Percentiles rank a stretch among this genome's conserved stretches.
Conservation (phyloP, 768 basidiomycete genomes). For the Austroboletus eburneus region DNA sequence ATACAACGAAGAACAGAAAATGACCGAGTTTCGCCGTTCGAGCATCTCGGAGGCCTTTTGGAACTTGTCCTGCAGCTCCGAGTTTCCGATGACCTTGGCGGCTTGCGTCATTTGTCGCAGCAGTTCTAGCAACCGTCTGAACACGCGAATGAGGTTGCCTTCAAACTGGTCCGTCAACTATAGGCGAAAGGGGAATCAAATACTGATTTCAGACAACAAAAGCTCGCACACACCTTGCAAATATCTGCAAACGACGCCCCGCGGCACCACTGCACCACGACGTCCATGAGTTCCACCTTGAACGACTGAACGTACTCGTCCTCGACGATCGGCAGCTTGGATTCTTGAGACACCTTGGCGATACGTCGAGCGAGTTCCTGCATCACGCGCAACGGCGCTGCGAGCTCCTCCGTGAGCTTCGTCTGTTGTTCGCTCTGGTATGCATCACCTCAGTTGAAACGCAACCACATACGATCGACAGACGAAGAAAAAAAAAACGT, state of each 20-base stretch:
- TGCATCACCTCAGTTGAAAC: neutral
- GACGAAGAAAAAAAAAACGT: no score
- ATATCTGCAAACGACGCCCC: conserved; percentile 95
- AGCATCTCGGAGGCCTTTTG: conserved; percentile 89
- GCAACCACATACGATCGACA: neutral
- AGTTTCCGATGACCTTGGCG: conserved; percentile 95
- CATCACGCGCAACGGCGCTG: conserved; percentile 88
- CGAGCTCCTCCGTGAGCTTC: conserved; percentile 89
- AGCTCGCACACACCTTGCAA: conserved; percentile 63
- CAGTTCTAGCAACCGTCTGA: conserved; percentile 90
- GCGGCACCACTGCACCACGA: conserved; percentile 96
- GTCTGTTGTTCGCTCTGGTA: conserved; percentile 77
- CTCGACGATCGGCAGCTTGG: conserved; percentile 83
- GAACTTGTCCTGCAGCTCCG: conserved; percentile 91
- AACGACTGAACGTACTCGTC: conserved; percentile 95
- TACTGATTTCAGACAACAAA: neutral
- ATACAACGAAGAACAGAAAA: conserved; percentile 85
- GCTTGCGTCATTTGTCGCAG: conserved; percentile 95
- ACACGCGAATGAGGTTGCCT: conserved; percentile 93
- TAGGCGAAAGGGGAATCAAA: neutral
- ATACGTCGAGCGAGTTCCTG: conserved; percentile 94
- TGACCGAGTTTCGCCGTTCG: conserved; percentile 90
- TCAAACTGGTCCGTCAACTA: conserved; percentile 97
- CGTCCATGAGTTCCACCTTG: conserved; percentile 99
- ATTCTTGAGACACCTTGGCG: conserved; percentile 95